Percentiles rank a stretch among this genome's conserved stretches.
These are phyloP conservation scores for Lagenidium sp. DNA, from an alignment of 352 stramenopile genomes.

Conservation along the genomic window DNA sequence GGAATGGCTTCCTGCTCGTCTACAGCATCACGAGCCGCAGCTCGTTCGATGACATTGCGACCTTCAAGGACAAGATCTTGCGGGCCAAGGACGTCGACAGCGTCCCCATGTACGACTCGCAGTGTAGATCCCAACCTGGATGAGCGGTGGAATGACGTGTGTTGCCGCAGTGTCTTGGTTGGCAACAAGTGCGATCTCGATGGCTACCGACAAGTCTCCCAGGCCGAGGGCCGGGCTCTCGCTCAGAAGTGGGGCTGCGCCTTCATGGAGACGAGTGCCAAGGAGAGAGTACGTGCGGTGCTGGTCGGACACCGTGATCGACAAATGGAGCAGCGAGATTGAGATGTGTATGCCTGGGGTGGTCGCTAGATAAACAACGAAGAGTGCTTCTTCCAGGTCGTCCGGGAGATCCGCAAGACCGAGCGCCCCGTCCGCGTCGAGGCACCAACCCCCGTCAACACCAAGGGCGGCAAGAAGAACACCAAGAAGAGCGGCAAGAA, in stretches of 20 bases:
- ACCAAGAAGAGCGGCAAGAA: conserved; percentile 64
- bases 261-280: conserved; percentile 87
- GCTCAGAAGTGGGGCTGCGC: conserved; percentile 69
- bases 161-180: conserved; percentile 58
- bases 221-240: conserved; percentile 52
- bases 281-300: conserved; percentile 57
- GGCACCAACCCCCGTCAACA: not conserved
- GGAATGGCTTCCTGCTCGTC: conserved; percentile 86
- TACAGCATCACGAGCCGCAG: conserved; percentile 87
- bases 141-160: not conserved
- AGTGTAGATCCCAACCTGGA: not conserved
- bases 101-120: conserved; percentile 52
- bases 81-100: conserved; percentile 84
- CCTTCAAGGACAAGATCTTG: conserved; percentile 88
- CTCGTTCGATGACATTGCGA: conserved; percentile 85
- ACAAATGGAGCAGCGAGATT: too few relatives aligned
- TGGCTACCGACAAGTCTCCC: conserved; percentile 56
- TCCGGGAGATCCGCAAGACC: conserved; percentile 78
- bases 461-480: conserved; percentile 31
- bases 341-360: too few relatives aligned
- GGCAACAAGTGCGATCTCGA: conserved; percentile 87
- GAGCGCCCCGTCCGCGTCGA: conserved; percentile 36
- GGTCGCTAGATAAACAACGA: conserved; percentile 88
- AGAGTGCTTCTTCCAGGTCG: conserved; percentile 86
- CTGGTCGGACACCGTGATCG: too few relatives aligned